Evolutionary conservation across 2,329 filamentous ascomycete species (phyloP), one percentile per base, ranked within the genome.

Genomic region (Penicillium aurantiogriseum): DNA sequence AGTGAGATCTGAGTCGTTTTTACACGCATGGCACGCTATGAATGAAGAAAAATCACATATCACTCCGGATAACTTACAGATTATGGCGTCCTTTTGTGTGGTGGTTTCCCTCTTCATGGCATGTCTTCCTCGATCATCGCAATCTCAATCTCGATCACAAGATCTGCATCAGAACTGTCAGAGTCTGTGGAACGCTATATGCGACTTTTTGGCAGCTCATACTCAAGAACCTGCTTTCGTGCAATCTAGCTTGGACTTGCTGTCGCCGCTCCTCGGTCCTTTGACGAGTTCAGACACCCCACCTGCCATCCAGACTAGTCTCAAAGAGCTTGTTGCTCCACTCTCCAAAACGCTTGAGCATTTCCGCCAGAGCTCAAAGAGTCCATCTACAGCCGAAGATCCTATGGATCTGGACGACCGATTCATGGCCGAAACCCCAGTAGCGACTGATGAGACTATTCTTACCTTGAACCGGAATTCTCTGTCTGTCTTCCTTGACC

Each of bases 31-130:
- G 79, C 70, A 71, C 48, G 71, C 75, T 23, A 70, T 77, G 56
- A 70, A 64, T 29, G 64, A 73, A 38, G 74, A 80, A 19, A 78
- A 74, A 43, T 69, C 74, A n/a, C 74, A 75, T 63, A 72, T 84
- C 17, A 81, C 77, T 25, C 65, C 74, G 7, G 80, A 84, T 55
- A 77, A 81, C 66, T 67, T 83, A 60, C 79, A 80, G 38, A 75
- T 81, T 31, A 55, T 82, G n/a, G 71, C 72, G 6, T 80, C 77
- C n/a, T 74, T 81, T 45, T 81, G 79, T 64, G 72, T 81, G 21
- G 71, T 79, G 23, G 71, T 68, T 25, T 67, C 69, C 21, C 58
- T 81, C 49, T 70, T 70, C 69, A 58, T 65, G 59, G 77, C 58
- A 61, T 79, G 45, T 57, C 66, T 70, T 44, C 73, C 65, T 39